These are phyloP conservation scores for Excoecaria cochinchinensis DNA, from an alignment of 345 rosid species.

Conservation along the genomic window DNA sequence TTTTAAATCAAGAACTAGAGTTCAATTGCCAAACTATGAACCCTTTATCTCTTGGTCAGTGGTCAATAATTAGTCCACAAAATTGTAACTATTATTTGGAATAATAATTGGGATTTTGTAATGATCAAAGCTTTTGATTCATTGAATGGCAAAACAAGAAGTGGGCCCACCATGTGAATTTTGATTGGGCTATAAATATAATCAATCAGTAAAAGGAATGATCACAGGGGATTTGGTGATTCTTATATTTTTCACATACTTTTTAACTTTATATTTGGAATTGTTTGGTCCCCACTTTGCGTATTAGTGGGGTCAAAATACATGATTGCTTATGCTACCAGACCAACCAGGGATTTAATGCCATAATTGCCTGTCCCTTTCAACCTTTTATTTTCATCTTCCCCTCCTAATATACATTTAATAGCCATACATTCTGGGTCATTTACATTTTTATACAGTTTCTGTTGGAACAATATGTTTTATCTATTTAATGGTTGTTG, in stretches of 20 bases:
- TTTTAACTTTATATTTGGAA: slow-evolving; percentile 6
- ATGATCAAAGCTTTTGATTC: too few species aligned
- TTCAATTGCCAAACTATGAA: too few species aligned
- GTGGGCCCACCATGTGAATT: background rate
- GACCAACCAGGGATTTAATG: slow-evolving; percentile 18
- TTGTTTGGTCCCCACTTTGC: slow-evolving; percentile 21
- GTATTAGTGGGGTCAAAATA: background rate
- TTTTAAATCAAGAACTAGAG: too few species aligned
- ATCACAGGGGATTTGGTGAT: background rate
- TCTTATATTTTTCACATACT: background rate
- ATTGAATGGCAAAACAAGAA: too few species aligned
- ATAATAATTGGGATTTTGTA: too few species aligned
- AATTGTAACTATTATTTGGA: too few species aligned
- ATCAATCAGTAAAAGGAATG: too few species aligned
- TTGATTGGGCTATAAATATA: slow-evolving; percentile 15
- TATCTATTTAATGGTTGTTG: too few species aligned
- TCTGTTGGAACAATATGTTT: too few species aligned
- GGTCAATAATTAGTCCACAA: too few species aligned
- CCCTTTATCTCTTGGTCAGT: too few species aligned
- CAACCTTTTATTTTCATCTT: background rate
- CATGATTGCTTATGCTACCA: slow-evolving; percentile 20
- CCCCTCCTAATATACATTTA: background rate
- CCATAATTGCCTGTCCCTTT: slow-evolving; percentile 15
- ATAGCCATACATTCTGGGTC: background rate
- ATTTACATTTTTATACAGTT: too few species aligned